Evolutionary conservation across 306 rosid genomes (phyloP).

Genomic region (Prunus davidiana): DNA sequence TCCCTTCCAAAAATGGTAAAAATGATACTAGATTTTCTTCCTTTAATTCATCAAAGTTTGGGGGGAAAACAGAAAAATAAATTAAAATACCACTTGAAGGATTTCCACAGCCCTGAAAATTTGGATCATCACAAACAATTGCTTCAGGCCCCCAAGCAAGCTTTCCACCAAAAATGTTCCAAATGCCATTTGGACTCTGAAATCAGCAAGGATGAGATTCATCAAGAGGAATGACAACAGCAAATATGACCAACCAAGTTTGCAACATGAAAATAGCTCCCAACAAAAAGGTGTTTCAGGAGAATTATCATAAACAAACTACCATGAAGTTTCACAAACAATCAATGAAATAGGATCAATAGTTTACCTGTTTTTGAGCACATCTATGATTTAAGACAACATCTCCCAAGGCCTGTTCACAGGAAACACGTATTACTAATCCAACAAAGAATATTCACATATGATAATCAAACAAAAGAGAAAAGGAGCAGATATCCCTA

Average conservation of each 20-base stretch:
- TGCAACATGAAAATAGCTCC: background rate
- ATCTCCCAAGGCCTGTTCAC: constrained; percentile 65
- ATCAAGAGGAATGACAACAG: background rate
- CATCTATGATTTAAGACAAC: constrained; percentile 80
- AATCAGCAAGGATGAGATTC: constrained; percentile 29
- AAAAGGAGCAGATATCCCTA: constrained; percentile 5
- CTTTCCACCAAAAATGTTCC: constrained; percentile 83
- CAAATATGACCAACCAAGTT: background rate
- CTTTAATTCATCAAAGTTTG: background rate
- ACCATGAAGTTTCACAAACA: background rate
- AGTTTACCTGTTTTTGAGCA: constrained; percentile 62
- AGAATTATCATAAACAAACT: constrained; percentile 2
- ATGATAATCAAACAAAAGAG: constrained; percentile 3
- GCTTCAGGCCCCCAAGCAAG: constrained; percentile 84
- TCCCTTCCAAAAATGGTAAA: background rate
- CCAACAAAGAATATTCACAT: background rate
- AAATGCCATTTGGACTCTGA: constrained; percentile 77
- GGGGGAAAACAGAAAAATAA: background rate
- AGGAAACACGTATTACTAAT: constrained; percentile 10
- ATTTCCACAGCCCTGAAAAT: constrained; percentile 75
- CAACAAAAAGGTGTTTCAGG: background rate
- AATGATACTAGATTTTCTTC: background rate
- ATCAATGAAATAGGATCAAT: constrained; percentile 3
- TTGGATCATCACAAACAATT: constrained; percentile 77
- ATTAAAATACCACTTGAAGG: constrained; percentile 58